Base-by-base conservation (phyloP, 495 filamentous ascomycete species). In the Xylaria scruposa region DNA sequence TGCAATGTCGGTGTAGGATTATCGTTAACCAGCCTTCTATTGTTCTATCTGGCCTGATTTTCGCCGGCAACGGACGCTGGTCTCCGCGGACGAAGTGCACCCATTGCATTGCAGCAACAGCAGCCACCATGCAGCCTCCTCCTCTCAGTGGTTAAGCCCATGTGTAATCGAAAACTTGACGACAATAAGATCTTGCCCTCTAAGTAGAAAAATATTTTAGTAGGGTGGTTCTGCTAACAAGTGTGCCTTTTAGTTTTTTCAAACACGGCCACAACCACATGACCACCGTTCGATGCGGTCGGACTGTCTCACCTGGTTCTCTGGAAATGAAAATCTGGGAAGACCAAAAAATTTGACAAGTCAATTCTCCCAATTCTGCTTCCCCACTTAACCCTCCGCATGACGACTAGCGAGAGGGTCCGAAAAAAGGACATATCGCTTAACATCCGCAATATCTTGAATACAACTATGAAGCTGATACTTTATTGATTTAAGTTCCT, bases 1-100 rank as follows among this genome's bases (percentile, higher is more conserved):
- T 56, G 61, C 53, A 71, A 71, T 71, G 70, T 71, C 70, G 70
- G 70, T 71, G 70, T 71, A 71, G 62, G 49, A 26, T 40, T 44
- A 71, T 59, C 33, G 60, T 44, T 7, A 26, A 42, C 51, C 51
- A 62, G 44, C 31, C 44, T 49, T 62, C 51, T 58, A 6, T 49
- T 7, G 7, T 46, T 51, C 31, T 33, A 38, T 49, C 40, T 53
- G 29, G 60, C 5, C 38, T 47, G 31, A 47, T 29, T 54, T 46
- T 49, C 26, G 59, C 49, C 70, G 62, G 61, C 70, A 67, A 67
- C 61, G 49, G 70, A 58, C 38, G 53, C 49, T 29, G 53, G 56
- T 40, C 58, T 44, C 68, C 54, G 42, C 58, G 26, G 47, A 3
- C 33, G 58, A 47, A 42, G 56, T 26, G 15, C 29, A 40, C 21